These are phyloP conservation scores for Ceratobasidium sp. DNA, from an alignment of 1,284 basidiomycete species.

Conservation along the genomic window DNA sequence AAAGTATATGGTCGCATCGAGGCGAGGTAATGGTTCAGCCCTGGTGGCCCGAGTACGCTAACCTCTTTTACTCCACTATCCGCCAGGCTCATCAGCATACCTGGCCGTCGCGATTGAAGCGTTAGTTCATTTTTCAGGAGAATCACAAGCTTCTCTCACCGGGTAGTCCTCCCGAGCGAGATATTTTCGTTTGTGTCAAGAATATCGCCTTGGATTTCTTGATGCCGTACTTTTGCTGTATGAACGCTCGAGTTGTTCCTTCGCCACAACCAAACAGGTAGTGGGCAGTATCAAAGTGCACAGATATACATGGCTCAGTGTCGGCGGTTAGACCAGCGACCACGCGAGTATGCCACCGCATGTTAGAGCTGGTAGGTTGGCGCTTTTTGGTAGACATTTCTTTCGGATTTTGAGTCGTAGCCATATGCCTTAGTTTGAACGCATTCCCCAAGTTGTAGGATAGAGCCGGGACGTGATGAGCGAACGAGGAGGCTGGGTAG, in stretches of 20 bases:
- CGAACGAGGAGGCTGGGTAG: background rate
- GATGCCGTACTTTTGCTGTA: slow-evolving; percentile 76
- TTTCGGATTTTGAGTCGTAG: background rate
- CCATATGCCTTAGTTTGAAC: background rate
- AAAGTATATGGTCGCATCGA: slow-evolving; percentile 75
- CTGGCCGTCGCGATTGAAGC: slow-evolving; percentile 60
- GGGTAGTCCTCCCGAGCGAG: slow-evolving; percentile 76
- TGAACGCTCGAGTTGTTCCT: slow-evolving; percentile 79
- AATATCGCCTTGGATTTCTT: slow-evolving; percentile 79
- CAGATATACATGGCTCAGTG: slow-evolving; percentile 80
- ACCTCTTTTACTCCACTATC: slow-evolving; percentile 75
- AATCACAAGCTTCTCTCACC: slow-evolving; percentile 64
- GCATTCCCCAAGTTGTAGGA: background rate
- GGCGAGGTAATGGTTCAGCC: slow-evolving; percentile 78
- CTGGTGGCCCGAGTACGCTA: slow-evolving; percentile 79
- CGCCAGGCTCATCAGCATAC: slow-evolving; percentile 85
- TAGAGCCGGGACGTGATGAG: background rate
- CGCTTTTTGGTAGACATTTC: slow-evolving; percentile 32
- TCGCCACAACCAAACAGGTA: slow-evolving; percentile 92
- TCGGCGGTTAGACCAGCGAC: slow-evolving; percentile 71
- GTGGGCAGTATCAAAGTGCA: slow-evolving; percentile 82
- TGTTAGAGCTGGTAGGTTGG: slow-evolving; percentile 48
- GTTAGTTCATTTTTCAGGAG: background rate
- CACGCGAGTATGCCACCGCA: slow-evolving; percentile 58
- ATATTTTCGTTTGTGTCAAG: slow-evolving; percentile 74